phyloP scores from a whole-genome alignment of 129 eudicot species.

The Apium graveolens region DNA sequence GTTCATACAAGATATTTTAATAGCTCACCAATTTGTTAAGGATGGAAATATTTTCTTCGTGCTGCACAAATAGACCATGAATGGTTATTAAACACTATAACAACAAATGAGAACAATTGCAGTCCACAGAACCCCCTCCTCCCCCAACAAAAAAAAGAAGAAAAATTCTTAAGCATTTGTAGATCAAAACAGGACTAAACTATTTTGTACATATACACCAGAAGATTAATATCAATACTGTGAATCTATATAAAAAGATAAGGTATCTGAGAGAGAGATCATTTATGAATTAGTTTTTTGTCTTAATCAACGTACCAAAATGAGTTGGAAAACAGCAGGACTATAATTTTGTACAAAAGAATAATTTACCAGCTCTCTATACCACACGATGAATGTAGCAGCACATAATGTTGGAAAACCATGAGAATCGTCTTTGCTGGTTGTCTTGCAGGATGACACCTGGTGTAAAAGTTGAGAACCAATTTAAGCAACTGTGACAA shows the following conservation, averaged over 20 bases:
- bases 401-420: conserved; percentile 67
- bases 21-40: conserved; percentile 61
- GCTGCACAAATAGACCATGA: conserved; percentile 39
- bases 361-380: conserved; percentile 53
- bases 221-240: neutral
- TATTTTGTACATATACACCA: neutral
- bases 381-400: conserved; percentile 68
- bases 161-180: neutral
- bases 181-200: neutral
- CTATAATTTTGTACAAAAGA: conserved; percentile 6
- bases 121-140: neutral
- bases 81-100: conserved; percentile 15
- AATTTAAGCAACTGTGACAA: conserved; percentile 1
- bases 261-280: neutral
- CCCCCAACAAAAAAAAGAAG: neutral
- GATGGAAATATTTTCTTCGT: conserved; percentile 58
- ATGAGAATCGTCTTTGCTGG: conserved; percentile 31
- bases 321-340: neutral
- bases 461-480: conserved; percentile 17
- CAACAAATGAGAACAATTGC: conserved; percentile 8
- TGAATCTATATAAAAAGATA: neutral
- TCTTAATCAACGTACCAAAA: neutral
- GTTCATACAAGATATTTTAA: neutral
- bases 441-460: conserved; percentile 41
- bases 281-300: neutral